A percentile compares a stretch with the other conserved stretches of the same genome.
Conservation (phyloP, 306 rosid genomes). For the Acmispon strigosus region DNA sequence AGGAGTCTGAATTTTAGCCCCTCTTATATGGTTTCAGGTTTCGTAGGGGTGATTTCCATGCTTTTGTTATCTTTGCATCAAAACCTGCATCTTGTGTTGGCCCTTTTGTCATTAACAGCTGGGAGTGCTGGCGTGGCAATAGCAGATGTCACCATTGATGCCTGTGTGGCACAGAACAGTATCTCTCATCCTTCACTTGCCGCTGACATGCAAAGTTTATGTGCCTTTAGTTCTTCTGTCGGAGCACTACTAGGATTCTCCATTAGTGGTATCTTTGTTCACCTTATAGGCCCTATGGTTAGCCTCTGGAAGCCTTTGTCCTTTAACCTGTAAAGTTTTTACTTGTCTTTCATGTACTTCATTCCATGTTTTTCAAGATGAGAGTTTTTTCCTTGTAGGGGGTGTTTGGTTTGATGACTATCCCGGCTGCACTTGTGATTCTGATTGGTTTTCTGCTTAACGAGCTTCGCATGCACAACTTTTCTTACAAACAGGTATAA, state of each 20-base stretch:
- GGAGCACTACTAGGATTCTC: constrained; percentile 85
- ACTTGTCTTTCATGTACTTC: not conserved
- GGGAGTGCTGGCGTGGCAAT: constrained; percentile 82
- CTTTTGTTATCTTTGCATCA: constrained; percentile 55
- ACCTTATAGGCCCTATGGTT: constrained; percentile 87
- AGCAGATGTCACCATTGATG: constrained; percentile 97
- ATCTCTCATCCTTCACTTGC: constrained; percentile 69
- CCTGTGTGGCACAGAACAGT: constrained; percentile 95
- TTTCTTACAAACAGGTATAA: constrained; percentile 64
- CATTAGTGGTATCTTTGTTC: constrained; percentile 80
- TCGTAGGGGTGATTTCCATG: constrained; percentile 57
- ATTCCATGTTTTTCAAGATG: not conserved
- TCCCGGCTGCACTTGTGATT: constrained; percentile 74
- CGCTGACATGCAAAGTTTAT: constrained; percentile 90
- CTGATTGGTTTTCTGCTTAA: constrained; percentile 58
- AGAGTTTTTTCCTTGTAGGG: constrained; percentile 47
- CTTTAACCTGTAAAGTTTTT: not conserved
- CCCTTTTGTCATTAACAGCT: constrained; percentile 59
- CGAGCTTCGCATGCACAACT: constrained; percentile 56
- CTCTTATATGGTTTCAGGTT: constrained; percentile 43
- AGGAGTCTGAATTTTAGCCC: constrained; percentile 3
- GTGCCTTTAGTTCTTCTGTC: constrained; percentile 76
- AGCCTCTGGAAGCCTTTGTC: constrained; percentile 17
- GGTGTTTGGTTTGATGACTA: constrained; percentile 75
- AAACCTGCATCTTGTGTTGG: constrained; percentile 68